These are phyloP conservation scores for Zygoascus bituminiphila DNA, from an alignment of 805 yeast species.

Conservation along the genomic window DNA sequence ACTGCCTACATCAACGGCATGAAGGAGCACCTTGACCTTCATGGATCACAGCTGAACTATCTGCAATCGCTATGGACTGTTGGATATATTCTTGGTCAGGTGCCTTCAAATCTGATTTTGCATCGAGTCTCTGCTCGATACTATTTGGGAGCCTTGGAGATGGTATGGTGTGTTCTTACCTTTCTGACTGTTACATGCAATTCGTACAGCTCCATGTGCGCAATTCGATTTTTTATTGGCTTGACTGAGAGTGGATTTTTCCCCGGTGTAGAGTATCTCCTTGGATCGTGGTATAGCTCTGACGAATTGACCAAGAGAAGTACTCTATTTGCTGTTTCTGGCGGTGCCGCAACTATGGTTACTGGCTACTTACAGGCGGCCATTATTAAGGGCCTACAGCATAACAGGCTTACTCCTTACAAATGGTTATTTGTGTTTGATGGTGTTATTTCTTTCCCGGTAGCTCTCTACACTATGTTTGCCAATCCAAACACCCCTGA, in stretches of 20 bases:
- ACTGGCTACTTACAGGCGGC: slow-evolving; percentile 56
- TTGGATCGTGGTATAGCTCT: slow-evolving; percentile 26
- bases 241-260: slow-evolving; percentile 26
- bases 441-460: slow-evolving; percentile 37
- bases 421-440: slow-evolving; percentile 43
- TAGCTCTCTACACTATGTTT: slow-evolving; percentile 36
- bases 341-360: slow-evolving; percentile 35
- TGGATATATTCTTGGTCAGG: slow-evolving; percentile 57
- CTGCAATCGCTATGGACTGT: slow-evolving; percentile 50
- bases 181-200: slow-evolving; percentile 34
- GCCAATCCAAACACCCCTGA: slow-evolving; percentile 42
- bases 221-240: slow-evolving; percentile 27
- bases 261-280: slow-evolving; percentile 26
- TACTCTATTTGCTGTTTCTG: slow-evolving; percentile 24
- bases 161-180: slow-evolving; percentile 39
- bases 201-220: slow-evolving; percentile 37
- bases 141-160: slow-evolving; percentile 37
- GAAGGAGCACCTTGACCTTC: slow-evolving; percentile 46
- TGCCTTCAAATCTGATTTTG: slow-evolving; percentile 55
- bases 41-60: slow-evolving; percentile 52
- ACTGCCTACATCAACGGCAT: slow-evolving; percentile 61
- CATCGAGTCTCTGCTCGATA: slow-evolving; percentile 37
- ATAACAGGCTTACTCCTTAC: slow-evolving; percentile 29
- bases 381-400: slow-evolving; percentile 33
- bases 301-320: slow-evolving; percentile 26